Base-by-base conservation (phyloP, 2,329 filamentous ascomycete species). In the Aureobasidium zeae region DNA sequence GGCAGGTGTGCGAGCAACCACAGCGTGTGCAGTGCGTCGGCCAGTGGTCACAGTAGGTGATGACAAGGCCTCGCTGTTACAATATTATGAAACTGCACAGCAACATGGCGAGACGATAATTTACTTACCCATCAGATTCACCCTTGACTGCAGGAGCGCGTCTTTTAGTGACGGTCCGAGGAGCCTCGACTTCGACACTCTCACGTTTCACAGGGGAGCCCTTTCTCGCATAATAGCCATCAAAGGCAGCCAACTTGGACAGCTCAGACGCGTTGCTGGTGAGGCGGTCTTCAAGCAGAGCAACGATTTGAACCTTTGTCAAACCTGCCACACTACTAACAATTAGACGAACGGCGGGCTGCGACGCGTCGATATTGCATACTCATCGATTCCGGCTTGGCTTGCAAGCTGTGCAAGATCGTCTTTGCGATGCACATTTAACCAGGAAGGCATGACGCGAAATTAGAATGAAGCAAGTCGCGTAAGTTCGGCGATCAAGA, bases 381-480 rank as follows among this genome's bases (percentile, higher is more conserved):
- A 93, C 86, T 83, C 75, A 59, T 76, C 72, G 44, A 89, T 69
- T 47, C 81, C 81, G 49, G 83, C 73, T 34, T 72, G 67, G 52
- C 84, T 76, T 48, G 86, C 85, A 49, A 93, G 71, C 50, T 84
- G 81, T 54, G 77, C 63, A 45, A 94, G 75, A 52, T 89, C 85
- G 55, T 72, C 73, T 73, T 94, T 94, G 69, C 83, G 81, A 73
- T 91, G 83, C 62, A 75, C 74, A 63, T 80, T 76, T 60, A 94
- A 73, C 77, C 83, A 94, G 54, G 78, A 76, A 49, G 78, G 77
- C 79, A 84, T 84, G 55, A 60, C 73, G 55, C 55, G 54, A 49
- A 48, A 49, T 48, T 57, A 55, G 50, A 55, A 60, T 53, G 38
- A 46, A 57, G 56, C 51, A 52, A 51, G 63, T 72, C 68, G 69